Evolutionary conservation across 2,329 filamentous ascomycete genomes (phyloP), one percentile per base, ranked within the genome.

Genomic region (Ophiobolus disseminans): DNA sequence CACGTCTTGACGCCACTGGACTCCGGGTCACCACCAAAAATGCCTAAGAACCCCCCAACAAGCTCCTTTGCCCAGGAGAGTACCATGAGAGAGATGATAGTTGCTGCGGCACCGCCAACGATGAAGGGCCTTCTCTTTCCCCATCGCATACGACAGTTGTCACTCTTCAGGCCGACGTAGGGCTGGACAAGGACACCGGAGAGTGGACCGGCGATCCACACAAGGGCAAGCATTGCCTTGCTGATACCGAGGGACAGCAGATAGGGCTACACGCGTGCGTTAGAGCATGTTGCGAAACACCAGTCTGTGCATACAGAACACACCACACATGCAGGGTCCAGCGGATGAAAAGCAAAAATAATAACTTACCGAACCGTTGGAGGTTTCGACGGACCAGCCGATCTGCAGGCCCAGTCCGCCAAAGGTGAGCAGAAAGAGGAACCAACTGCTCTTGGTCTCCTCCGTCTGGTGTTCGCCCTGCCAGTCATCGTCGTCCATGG

Each of bases 371-470:
- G 93, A 96, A 62, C 92, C 92, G 77, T 96, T 93, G 44, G 91
- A 96, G 32, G 96, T 80, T 73, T 97, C 93, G 32, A 96, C 91
- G 1, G 92, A 92, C 93, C 93, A 97, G 21, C 93, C 91, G 60
- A 97, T 89, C 75, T 97, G 93, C 54, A 97, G 78, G 19, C 84
- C 93, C 51, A 90, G 90, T 60, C 96, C 89, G 68, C 89, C 86
- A 53, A 97, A 80, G 5, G 93, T 96, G 73, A 97, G 77, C 54
- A 96, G 78, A 59, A 95, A 83, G 63, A 97, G 79, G 73, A 96
- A 96, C 86, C 87, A 91, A 36, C 86, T 78, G 72, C 89, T 92
- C 80, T 92, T 96, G 19, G 88, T 87, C 51, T 83, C 80, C 63
- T 91, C 78, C 13, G 75, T 73, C 53, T 81, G 76, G 5, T 77